Base-by-base conservation (phyloP, 371 early-diverging fungal species). In the Ecytonucleospora hepatopenaei region DNA sequence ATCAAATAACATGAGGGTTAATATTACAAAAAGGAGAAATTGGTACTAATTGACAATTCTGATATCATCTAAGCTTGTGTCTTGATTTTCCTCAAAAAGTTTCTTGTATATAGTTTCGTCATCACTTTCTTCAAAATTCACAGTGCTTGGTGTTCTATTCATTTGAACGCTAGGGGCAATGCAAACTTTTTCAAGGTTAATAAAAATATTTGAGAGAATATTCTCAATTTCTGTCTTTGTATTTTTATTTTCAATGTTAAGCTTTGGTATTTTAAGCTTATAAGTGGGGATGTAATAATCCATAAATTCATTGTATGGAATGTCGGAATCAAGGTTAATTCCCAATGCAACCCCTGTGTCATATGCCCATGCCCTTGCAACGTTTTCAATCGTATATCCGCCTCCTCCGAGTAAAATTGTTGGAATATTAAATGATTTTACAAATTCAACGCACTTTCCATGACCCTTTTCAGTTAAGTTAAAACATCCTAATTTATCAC, bases 301-400 rank as follows among this genome's bases (percentile, higher is more conserved):
- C 16, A 68, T 54, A 60, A 71, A 79, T 55, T 77, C 76, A 32
- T 73, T 79, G 28, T 46, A 67, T 23, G 81, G 81, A 31, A 81
- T 54, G 24, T 73, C 66, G 0, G 68, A 59, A 1, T 68, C 51
- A 17, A 81, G 64, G 0, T 73, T 66, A 4, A 79, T 77, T 33
- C 56, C 75, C 26, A 72, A 71, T n/a, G 79, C 68, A 3, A 74
- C 57, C 15, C 70, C 59, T 47, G 81, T 81, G 19, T 78, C 81
- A 49, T 76, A 79, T 2, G 81, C 72, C 98, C 98, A 97, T 8
- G 90, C 87, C 27, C 92, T 84, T 12, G 91, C 86, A 0, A 96
- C 97, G 78, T 98, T 96, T 62, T 92, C 86, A 77, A 94, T 91
- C 0, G 94, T 93, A 73, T 98, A 98, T 0, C 98, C 98, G 48